A percentile compares a stretch with the other conserved stretches of the same genome.
Conservation (phyloP, 805 yeast genomes). For the Wickerhamiella galacta region DNA sequence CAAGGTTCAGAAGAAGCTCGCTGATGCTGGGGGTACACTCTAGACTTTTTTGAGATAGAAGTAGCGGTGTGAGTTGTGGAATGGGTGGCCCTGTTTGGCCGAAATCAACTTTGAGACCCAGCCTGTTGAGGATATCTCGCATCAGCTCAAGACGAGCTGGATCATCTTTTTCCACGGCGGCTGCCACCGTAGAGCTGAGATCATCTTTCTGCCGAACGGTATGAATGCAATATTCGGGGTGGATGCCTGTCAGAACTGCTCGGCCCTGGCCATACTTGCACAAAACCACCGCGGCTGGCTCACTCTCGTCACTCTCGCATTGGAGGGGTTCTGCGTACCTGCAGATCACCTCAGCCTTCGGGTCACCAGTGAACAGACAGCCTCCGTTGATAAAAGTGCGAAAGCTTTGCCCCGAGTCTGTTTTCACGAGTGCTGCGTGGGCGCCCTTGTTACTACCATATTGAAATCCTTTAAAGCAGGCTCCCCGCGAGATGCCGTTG, state of each 20-base stretch:
- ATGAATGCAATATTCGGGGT: conserved; percentile 65
- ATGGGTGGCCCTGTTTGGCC: conserved; percentile 27
- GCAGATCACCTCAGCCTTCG: conserved; percentile 54
- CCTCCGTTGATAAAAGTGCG: conserved; percentile 74
- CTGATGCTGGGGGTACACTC: conserved; percentile 16
- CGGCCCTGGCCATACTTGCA: conserved; percentile 57
- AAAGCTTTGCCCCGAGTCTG: not conserved
- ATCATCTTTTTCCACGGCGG: conserved; percentile 29
- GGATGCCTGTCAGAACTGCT: conserved; percentile 68
- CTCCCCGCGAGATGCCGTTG: conserved; percentile 72
- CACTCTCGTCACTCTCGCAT: conserved; percentile 25
- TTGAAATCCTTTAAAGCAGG: conserved; percentile 62
- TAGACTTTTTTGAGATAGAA: conserved; percentile 9
- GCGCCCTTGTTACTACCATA: conserved; percentile 71
- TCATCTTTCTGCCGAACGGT: conserved; percentile 24
- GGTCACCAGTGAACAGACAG: conserved; percentile 62
- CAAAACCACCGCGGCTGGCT: conserved; percentile 53
- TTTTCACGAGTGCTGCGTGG: conserved; percentile 29
- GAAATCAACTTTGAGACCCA: conserved; percentile 57
- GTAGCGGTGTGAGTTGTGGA: conserved; percentile 48
- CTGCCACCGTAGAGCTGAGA: conserved; percentile 23
- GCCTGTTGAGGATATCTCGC: conserved; percentile 34
- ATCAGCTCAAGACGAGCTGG: conserved; percentile 38
- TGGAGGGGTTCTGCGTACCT: conserved; percentile 40
- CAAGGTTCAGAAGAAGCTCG: conserved; percentile 18